Evolutionary conservation across 2,329 filamentous ascomycete genomes (phyloP), one percentile per base, ranked within the genome.

Genomic region (Aspergillus calidoustus): DNA sequence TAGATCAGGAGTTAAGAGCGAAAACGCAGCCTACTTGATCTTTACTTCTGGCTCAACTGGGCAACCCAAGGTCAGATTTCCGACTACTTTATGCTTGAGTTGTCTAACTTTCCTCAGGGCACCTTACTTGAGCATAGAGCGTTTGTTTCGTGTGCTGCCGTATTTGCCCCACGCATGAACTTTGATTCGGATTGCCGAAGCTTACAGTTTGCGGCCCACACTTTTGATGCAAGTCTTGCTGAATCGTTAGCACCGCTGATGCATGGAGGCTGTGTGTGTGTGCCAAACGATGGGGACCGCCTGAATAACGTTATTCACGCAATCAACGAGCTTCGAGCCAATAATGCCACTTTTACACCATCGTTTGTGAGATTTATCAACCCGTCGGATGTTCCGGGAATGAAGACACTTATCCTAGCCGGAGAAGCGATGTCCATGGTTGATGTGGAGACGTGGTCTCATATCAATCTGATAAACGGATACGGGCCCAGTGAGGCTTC

Each of bases 101-200:
- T 28, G 31, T 19, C 65, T 67, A 34, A 70, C 61, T 19, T 31
- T 31, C 38, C 22, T n/a, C 57, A 79, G 77, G 88, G 87, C 3
- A 84, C 88, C n/a, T 82, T 88, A 53, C 84, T 89, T 63, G 85
- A 84, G 11, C 89, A 91, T 67, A 77, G 78, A 0, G 83, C 87
- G 0, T 81, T 88, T 15, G 82, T 86, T 1, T 86, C 87, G 0
- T 79, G 82, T 3, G 82, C 86, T 28, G 72, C 81, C 8, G 80
- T 80, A 0, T 85, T 88, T 68, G 85, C 81, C 0, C 73, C 79
- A 0, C 80, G 81, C 0, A 75, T 88, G 41, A 57, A 57, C 23
- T 81, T 90, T 25, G 77, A 79, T 31, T 72, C 79, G 0, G 74
- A 81, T 0, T 86, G 86, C 15, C 80, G 89, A 4, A 82, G 87